phyloP scores from a whole-genome alignment of 176 grass and related monocot species.

The Avena atlantica region DNA sequence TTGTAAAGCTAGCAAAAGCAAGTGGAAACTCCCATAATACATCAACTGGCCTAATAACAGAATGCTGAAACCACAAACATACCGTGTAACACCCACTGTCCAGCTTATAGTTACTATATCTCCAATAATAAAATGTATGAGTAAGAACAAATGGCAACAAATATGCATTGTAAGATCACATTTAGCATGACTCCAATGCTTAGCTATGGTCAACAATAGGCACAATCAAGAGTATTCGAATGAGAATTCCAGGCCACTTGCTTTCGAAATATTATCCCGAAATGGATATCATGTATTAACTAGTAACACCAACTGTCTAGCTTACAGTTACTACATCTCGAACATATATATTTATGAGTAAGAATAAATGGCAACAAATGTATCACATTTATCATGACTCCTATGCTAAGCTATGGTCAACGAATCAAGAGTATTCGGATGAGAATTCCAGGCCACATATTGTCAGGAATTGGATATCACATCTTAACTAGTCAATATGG shows the following conservation, averaged over 20 bases:
- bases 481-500: neutral
- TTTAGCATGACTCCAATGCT: neutral
- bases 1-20: neutral
- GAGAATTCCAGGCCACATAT: neutral
- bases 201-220: constrained; percentile 3
- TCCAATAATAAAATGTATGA: constrained; percentile 4
- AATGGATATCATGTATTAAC: neutral
- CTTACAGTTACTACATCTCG: constrained; percentile 9
- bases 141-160: neutral
- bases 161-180: neutral
- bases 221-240: neutral
- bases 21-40: neutral
- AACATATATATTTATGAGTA: neutral
- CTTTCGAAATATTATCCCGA: constrained; percentile 1
- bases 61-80: constrained; percentile 9
- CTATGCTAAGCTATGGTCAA: neutral
- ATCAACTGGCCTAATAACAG: constrained; percentile 4
- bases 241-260: neutral
- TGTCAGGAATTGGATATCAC: neutral
- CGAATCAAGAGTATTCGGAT: neutral
- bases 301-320: neutral
- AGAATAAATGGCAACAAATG: constrained; percentile 2
- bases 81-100: neutral
- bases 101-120: constrained; percentile 1
- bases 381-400: neutral